Base-by-base conservation (phyloP, 768 basidiomycete species). In the Mycena capillaripes region DNA sequence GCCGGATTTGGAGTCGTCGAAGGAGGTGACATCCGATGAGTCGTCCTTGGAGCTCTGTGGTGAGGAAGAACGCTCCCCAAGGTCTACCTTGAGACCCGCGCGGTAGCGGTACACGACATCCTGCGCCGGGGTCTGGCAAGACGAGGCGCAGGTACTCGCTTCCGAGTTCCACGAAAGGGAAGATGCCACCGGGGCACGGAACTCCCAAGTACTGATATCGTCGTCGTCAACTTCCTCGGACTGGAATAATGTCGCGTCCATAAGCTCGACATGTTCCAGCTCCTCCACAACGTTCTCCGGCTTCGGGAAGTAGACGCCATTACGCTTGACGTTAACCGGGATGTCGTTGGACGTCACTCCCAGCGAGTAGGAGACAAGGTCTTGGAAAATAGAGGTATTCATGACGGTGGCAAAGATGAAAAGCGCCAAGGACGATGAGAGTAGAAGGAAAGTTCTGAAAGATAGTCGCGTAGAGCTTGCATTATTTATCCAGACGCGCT, bases 31-130 rank as follows among this genome's bases (percentile, higher is more conserved):
- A 46, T 55, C 29, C 14, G 59, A 36, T 10, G 25, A 32, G 21
- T 48, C n/a, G 10, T 36, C 36, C 46, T 58, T 9, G 21, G 38
- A 40, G 25, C 58, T 62, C 59, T 53, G 36, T 23, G 30, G 34
- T 8, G 59, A 56, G n/a, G 58, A 72, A 17, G 61, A 63, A 48
- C 53, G 27, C 42, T 68, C 52, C 14, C 66, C 65, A 10, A 76
- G 48, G 32, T 78, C 75, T 9, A 80, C 52, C 25, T 79, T 75
- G 69, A 83, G 76, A 29, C 83, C 82, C 25, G 83, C 81, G 55
- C 85, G 83, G 70, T 84, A 86, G 14, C 79, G 80, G 61, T 75
- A 71, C 27, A 76, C 82, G 25, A 86, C 82, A 56, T 84, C 79
- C 69, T 86, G 84, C 17, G 86, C 84, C 29, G 85, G 81, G n/a